Evolutionary conservation across 2,329 filamentous ascomycete genomes (phyloP), one percentile per base, ranked within the genome.

Genomic region (Reticulascus tulasneorum): DNA sequence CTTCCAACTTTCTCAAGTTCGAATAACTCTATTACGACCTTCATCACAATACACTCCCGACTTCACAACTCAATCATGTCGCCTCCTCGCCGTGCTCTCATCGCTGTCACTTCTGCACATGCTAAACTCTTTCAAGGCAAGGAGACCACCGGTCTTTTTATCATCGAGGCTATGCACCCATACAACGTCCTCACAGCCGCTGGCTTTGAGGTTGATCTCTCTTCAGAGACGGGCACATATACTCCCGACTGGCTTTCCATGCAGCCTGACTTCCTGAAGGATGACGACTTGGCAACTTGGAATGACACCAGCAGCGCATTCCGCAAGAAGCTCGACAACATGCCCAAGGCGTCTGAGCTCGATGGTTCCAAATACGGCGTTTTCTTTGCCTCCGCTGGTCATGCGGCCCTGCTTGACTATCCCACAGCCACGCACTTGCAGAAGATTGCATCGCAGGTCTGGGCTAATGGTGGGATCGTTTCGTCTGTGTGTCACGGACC

Each of bases 81-180:
- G 42, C 60, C 56, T 26, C 51, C 64, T 22, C 62, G 58, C 31
- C 54, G 55, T 37, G 66, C 64, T 29, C 47, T 69, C 33, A 67
- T 69, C 33, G 52, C 55, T 33, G 49, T 67, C 27, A 67, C 66
- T 17, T 67, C 66, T 4, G 64, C 66, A 15, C 50, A 51, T 10
- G 64, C 59, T n/a, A 45, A 53, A 18, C 56, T 65, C n/a, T 63
- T 56, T 40, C 38, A 61, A 4, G 62, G 62, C 40, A 59, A 63
- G 32, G 57, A 62, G 42, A 64, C 62, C 9, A 53, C 53, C 3
- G 66, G 63, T 9, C 48, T 71, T 31, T 72, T 71, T 52, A 63
- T 72, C 40, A 60, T 50, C 33, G 68, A 72, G 46, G 68, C 67
- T 12, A 56, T 71, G 7, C 67, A 72, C 42, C 67, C 68, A 1